Evolutionary conservation across 2,329 filamentous ascomycete species (phyloP).

Genomic region (Ophiostoma triangulosporum): DNA sequence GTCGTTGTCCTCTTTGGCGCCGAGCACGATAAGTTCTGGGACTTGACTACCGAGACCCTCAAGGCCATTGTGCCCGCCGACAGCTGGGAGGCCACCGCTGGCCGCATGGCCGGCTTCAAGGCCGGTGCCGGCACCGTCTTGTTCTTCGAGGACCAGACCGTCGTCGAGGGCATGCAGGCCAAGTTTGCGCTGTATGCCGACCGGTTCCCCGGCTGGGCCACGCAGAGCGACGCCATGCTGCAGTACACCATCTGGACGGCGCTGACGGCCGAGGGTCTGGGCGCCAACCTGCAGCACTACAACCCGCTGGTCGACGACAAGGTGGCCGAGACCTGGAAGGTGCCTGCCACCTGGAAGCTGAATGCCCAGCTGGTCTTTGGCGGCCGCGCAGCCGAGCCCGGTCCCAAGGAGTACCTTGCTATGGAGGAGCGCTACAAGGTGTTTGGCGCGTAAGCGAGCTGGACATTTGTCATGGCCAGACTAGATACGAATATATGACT

Average conservation of each 20-base stretch:
- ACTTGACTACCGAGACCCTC: constrained; percentile 50
- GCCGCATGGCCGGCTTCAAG: constrained; percentile 44
- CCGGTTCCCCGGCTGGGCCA: constrained; percentile 64
- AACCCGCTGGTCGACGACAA: constrained; percentile 71
- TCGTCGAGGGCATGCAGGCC: constrained; percentile 51
- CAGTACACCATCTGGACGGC: constrained; percentile 72
- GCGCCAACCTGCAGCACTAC: constrained; percentile 87
- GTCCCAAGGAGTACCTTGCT: constrained; percentile 50
- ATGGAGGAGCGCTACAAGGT: constrained; percentile 55
- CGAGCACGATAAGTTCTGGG: constrained; percentile 84
- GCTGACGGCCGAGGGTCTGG: constrained; percentile 70
- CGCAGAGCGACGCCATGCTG: constrained; percentile 69
- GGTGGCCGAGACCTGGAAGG: constrained; percentile 53
- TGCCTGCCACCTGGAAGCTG: constrained; percentile 62
- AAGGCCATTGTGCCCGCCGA: constrained; percentile 55
- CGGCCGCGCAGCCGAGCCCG: constrained; percentile 39
- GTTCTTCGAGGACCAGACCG: constrained; percentile 70
- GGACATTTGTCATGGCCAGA: not conserved
- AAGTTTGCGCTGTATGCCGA: constrained; percentile 64
- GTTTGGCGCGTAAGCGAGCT: constrained; percentile 35
- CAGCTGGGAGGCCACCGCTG: constrained; percentile 39
- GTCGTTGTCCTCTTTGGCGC: constrained; percentile 64
- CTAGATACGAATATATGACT: not conserved
- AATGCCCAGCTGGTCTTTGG: constrained; percentile 80
- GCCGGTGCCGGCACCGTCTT: constrained; percentile 68